Conservation (phyloP, 441 rosid genomes). For the Pelargonium myrrhifolium region DNA sequence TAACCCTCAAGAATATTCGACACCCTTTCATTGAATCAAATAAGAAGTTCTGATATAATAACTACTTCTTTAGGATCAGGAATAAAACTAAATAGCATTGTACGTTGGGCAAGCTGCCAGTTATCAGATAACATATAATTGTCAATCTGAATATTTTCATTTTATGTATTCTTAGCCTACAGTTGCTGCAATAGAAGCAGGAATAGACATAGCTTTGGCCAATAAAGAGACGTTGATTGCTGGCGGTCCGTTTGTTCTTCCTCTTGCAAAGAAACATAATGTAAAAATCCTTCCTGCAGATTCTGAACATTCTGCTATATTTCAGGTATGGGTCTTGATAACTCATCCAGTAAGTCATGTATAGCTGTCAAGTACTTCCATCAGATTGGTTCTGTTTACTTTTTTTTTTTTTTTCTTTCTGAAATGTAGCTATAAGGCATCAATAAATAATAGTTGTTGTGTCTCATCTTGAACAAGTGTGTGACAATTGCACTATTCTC, state of each 20-base stretch:
- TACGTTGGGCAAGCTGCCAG: background rate
- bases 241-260: conserved; percentile 93
- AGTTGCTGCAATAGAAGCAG: conserved; percentile 93
- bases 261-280: conserved; percentile 77
- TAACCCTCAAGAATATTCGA: too few species aligned
- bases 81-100: background rate
- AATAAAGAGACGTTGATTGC: conserved; percentile 94
- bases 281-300: conserved; percentile 93
- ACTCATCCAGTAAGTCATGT: conserved; percentile 54
- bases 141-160: conserved; percentile 9
- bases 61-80: background rate
- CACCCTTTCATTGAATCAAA: background rate
- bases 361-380: background rate
- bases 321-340: conserved; percentile 47
- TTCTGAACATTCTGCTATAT: conserved; percentile 93
- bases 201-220: conserved; percentile 88
- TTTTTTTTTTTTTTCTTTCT: background rate
- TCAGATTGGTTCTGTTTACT: background rate
- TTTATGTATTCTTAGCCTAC: conserved; percentile 50
- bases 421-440: background rate
- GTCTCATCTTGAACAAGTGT: background rate
- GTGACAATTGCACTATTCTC: conserved; percentile 2
- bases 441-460: background rate
- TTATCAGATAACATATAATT: conserved; percentile 5
- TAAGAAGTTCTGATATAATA: background rate